These are phyloP conservation scores for Boletus tylopilopsis DNA, from an alignment of 768 basidiomycete genomes.

Conservation along the genomic window DNA sequence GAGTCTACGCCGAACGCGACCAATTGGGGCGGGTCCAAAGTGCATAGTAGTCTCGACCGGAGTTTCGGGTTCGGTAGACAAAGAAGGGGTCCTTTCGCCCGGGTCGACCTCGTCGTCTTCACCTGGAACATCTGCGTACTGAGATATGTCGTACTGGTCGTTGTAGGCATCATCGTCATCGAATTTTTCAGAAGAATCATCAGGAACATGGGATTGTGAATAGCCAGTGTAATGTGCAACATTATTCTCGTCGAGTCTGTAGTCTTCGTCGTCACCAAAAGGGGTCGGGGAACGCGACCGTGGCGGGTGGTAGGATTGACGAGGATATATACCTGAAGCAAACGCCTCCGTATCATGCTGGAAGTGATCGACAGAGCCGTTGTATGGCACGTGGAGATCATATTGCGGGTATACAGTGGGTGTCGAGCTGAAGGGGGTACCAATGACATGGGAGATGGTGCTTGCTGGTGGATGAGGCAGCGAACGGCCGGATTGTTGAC, in stretches of 20 bases:
- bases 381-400: slow-evolving; percentile 32
- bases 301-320: slow-evolving; percentile 45
- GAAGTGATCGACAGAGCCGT: slow-evolving; percentile 50
- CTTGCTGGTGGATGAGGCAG: slow-evolving; percentile 23
- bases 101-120: slow-evolving; percentile 19
- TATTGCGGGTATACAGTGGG: slow-evolving; percentile 6
- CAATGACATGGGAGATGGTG: slow-evolving; percentile 15
- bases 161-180: slow-evolving; percentile 8
- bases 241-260: slow-evolving; percentile 52
- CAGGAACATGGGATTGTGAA: slow-evolving; percentile 17
- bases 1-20: slow-evolving; percentile 71
- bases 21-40: slow-evolving; percentile 84
- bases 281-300: slow-evolving; percentile 78
- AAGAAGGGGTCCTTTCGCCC: slow-evolving; percentile 23
- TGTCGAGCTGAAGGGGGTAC: slow-evolving; percentile 23
- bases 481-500: slow-evolving; percentile 30
- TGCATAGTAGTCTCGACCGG: slow-evolving; percentile 68
- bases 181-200: slow-evolving; percentile 25
- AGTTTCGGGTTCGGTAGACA: slow-evolving; percentile 41
- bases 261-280: slow-evolving; percentile 69
- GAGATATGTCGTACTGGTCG: slow-evolving; percentile 31
- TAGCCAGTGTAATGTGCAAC: slow-evolving; percentile 54
- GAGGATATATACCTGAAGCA: slow-evolving; percentile 56
- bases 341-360: slow-evolving; percentile 65
- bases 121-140: slow-evolving; percentile 25